Base-by-base conservation (phyloP, 2,329 filamentous ascomycete genomes). In the Fusarium pseudoanthophilum region DNA sequence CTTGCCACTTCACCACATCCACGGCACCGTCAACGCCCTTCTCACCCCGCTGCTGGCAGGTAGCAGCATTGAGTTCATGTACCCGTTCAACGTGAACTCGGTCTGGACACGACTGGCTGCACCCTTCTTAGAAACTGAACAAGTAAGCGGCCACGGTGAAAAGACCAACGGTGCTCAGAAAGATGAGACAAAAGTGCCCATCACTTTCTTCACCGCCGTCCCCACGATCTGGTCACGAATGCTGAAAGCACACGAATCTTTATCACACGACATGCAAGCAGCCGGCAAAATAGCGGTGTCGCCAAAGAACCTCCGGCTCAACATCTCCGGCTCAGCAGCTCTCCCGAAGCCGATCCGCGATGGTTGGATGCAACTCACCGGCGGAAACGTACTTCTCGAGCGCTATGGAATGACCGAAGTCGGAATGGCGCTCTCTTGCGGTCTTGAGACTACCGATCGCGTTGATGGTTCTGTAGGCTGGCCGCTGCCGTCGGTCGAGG, bases 401-500 rank as follows among this genome's bases (percentile, higher is more conserved):
- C 93, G 96, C n/a, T 99, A 97, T 81, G 96, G 96, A 79, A 98
- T 99, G 96, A 99, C 96, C 8, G 96, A 99, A 84, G 95, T 98
- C 2, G 96, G 96, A 76, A 98, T 99, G 96, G 96, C 95, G 0
- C 88, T 99, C n/a, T 95, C 93, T 68, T 98, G 96, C 81, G 95
- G 95, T 5, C 90, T 98, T 5, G 87, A 91, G 72, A 89, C 88
- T 58, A 79, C 84, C 10, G 93, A 97, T 79, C 93, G 96, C 53
- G 91, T 97, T 7, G 95, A 98, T 78, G 95, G 93, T 43, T 93
- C 92, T 66, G 96, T 99, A 20, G 96, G 96, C 64, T 98, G 95
- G 95, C 94, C 96, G 0, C 84, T 99, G 0, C 96, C 96, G 0
- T 90, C 88, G 2, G 96, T 99, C 1, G 90, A 98, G 83, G 94